Percentiles rank a stretch among this genome's conserved stretches.
Conservation (phyloP, 768 basidiomycete genomes). For the Zangia roseola region DNA sequence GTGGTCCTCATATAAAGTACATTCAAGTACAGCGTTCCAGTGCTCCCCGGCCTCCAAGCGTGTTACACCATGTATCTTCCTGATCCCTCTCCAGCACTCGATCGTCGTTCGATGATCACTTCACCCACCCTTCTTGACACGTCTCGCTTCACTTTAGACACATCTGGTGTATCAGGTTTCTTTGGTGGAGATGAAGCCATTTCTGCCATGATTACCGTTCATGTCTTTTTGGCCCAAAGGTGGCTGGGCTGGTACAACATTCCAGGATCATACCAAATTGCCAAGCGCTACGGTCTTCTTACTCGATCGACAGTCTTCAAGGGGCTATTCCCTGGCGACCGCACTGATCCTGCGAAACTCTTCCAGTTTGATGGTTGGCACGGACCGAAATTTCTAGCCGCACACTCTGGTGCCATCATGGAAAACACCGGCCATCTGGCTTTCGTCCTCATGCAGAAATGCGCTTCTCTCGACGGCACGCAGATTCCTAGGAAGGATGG, state of each 20-base stretch:
- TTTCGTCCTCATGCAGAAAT: constrained; percentile 27
- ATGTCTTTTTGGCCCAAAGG: constrained; percentile 30
- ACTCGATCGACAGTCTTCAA: constrained; percentile 33
- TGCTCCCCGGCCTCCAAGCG: no score
- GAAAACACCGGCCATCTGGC: constrained; percentile 32
- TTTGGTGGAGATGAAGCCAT: constrained; percentile 40
- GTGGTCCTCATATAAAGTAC: no score
- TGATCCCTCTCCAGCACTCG: constrained; percentile 7
- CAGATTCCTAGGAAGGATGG: no score
- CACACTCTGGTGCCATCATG: constrained; percentile 32
- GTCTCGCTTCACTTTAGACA: constrained; percentile 28
- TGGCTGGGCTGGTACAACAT: constrained; percentile 41
- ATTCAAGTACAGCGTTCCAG: no score
- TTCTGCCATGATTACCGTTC: constrained; percentile 38
- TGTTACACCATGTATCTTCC: constrained; percentile 22
- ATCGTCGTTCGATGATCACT: constrained; percentile 14
- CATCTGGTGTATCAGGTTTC: constrained; percentile 36
- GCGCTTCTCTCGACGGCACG: no score
- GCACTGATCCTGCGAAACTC: constrained; percentile 31
- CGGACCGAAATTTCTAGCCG: constrained; percentile 32
- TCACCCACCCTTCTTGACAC: constrained; percentile 12
- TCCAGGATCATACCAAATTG: constrained; percentile 36
- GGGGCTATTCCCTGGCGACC: constrained; percentile 34
- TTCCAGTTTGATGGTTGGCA: constrained; percentile 31
- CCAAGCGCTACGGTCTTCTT: constrained; percentile 33